These are phyloP conservation scores for Gynostemma pentaphyllum DNA, from an alignment of 306 rosid species.

Conservation along the genomic window DNA sequence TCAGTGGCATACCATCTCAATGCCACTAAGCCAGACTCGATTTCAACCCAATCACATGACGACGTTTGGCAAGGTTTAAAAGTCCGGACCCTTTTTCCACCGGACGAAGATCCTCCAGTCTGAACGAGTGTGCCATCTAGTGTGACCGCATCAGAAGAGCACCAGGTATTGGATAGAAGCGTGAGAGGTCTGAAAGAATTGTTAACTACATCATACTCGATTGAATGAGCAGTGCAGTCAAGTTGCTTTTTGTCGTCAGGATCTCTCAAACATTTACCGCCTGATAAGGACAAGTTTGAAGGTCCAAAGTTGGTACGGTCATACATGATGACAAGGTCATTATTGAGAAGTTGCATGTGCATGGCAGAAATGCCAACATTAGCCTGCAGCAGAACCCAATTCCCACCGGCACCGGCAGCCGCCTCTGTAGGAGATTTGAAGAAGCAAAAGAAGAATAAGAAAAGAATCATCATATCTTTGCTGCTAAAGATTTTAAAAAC, in stretches of 20 bases:
- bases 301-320: conserved; percentile 73
- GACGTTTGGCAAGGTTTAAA: conserved; percentile 32
- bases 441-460: no score
- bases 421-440: no score
- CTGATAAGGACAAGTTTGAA: conserved; percentile 51
- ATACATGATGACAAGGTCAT: conserved; percentile 54
- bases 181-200: conserved; percentile 45
- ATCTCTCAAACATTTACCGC: background rate
- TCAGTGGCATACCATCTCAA: conserved; percentile 63
- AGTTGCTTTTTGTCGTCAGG: background rate
- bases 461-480: no score
- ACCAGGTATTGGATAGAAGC: conserved; percentile 53
- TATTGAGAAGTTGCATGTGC: conserved; percentile 78
- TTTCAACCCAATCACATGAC: conserved; percentile 63
- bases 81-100: conserved; percentile 32
- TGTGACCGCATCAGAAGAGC: conserved; percentile 57
- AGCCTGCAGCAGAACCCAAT: conserved; percentile 40
- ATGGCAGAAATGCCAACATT: conserved; percentile 78
- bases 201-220: conserved; percentile 40
- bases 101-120: conserved; percentile 60
- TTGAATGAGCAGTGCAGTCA: conserved; percentile 84
- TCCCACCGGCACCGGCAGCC: conserved; percentile 19
- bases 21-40: conserved; percentile 2
- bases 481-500: no score
- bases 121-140: conserved; percentile 48